phyloP scores from a whole-genome alignment of 108 stramenopile species.

The Pseudonitzschia pungens region DNA sequence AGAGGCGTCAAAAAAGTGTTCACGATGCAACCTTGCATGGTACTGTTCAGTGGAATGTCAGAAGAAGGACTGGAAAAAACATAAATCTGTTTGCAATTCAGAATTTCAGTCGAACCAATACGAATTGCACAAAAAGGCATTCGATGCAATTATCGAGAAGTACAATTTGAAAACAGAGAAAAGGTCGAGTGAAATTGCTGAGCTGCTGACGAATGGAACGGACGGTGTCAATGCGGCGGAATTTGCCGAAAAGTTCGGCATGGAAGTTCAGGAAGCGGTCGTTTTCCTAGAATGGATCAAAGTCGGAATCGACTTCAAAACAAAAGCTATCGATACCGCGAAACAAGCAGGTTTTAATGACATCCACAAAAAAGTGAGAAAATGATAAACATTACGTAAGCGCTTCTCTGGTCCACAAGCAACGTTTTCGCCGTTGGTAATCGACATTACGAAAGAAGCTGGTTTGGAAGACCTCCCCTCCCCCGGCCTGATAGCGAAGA shows the following conservation, averaged over 20 bases:
- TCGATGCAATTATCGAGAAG: slow-evolving; percentile 57
- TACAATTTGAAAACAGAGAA: slow-evolving; percentile 52
- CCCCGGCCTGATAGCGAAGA: too few species aligned
- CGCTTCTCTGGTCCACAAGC: too few species aligned
- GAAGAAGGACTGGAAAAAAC: slow-evolving; percentile 43
- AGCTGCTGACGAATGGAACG: slow-evolving; percentile 40
- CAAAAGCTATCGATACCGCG: slow-evolving; percentile 56
- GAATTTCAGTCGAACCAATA: slow-evolving; percentile 56
- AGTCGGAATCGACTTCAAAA: slow-evolving; percentile 73
- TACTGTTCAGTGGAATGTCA: slow-evolving; percentile 9
- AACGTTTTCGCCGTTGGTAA: too few species aligned
- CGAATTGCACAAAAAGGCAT: slow-evolving; percentile 62
- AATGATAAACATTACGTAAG: too few species aligned
- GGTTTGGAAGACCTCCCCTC: too few species aligned
- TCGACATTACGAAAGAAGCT: too few species aligned
- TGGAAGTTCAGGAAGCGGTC: slow-evolving; percentile 63
- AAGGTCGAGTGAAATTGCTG: slow-evolving; percentile 57
- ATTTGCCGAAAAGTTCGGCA: slow-evolving; percentile 70
- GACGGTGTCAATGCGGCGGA: slow-evolving; percentile 52
- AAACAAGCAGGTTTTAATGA: slow-evolving; percentile 55
- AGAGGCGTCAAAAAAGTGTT: slow-evolving; percentile 9
- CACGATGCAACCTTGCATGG: slow-evolving; percentile 5
- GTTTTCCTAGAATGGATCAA: slow-evolving; percentile 84
- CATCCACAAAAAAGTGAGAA: neutral
- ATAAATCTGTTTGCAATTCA: slow-evolving; percentile 42